These are phyloP conservation scores for Telfairia occidentalis DNA, from an alignment of 331 rosid genomes.

Conservation along the genomic window DNA sequence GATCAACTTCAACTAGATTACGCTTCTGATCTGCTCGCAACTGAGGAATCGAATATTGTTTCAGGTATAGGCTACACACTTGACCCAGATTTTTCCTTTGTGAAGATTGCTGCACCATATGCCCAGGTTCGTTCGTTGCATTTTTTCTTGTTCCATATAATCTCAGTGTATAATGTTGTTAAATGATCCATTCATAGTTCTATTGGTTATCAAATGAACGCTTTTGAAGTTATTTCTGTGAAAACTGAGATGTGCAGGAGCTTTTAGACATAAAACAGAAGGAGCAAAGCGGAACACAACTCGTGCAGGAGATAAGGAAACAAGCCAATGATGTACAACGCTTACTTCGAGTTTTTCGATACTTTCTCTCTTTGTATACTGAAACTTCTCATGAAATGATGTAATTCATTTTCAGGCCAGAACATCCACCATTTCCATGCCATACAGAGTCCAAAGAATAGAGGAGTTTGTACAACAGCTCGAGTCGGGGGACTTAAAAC, in stretches of 20 bases:
- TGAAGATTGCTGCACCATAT: slow-evolving; percentile 89
- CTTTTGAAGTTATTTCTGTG: slow-evolving; percentile 2
- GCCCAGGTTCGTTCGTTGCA: slow-evolving; percentile 72
- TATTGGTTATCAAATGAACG: not conserved
- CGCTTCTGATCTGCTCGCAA: not conserved
- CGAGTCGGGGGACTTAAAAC: slow-evolving; percentile 79
- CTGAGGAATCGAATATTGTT: slow-evolving; percentile 5
- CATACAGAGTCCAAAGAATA: slow-evolving; percentile 80
- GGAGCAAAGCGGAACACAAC: slow-evolving; percentile 42
- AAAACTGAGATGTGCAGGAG: slow-evolving; percentile 35
- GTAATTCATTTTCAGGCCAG: slow-evolving; percentile 44
- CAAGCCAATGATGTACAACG: slow-evolving; percentile 71
- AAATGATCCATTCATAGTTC: not conserved
- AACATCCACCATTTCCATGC: slow-evolving; percentile 84
- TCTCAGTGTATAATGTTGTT: not conserved
- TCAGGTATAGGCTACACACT: slow-evolving; percentile 78
- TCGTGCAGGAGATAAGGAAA: slow-evolving; percentile 70
- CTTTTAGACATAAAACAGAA: slow-evolving; percentile 70
- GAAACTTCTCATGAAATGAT: not conserved
- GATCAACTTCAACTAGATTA: not conserved
- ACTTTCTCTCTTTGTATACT: slow-evolving; percentile 8
- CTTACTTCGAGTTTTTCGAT: not conserved
- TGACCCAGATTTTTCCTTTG: slow-evolving; percentile 77
- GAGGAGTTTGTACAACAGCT: slow-evolving; percentile 85
- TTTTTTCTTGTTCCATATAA: not conserved